phyloP scores from a whole-genome alignment of 306 rosid species.

The Cicer pinnatifidum region DNA sequence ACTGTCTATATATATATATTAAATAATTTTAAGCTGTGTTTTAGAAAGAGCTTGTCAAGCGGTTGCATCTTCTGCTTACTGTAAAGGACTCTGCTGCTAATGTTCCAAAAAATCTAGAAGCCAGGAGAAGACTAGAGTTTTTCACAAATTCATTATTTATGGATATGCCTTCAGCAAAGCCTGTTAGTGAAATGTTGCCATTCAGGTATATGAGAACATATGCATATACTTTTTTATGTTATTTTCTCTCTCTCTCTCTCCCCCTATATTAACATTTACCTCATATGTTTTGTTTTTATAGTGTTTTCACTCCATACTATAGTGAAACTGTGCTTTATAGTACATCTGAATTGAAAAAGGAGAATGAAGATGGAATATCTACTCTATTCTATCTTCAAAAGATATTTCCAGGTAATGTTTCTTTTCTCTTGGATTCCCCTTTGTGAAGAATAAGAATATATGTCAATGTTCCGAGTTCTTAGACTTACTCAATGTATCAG shows the following conservation, averaged over 20 bases:
- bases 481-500: neutral
- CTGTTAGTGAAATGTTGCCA: slow-evolving; percentile 87
- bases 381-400: slow-evolving; percentile 93
- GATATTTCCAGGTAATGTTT: slow-evolving; percentile 86
- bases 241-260: neutral
- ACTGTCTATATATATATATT: neutral
- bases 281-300: slow-evolving; percentile 47
- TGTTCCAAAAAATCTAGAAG: slow-evolving; percentile 97
- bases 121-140: slow-evolving; percentile 93
- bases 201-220: slow-evolving; percentile 68
- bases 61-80: slow-evolving; percentile 91
- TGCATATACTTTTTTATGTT: slow-evolving; percentile 21
- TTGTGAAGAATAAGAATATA: neutral
- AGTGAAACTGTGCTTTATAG: slow-evolving; percentile 96
- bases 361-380: slow-evolving; percentile 97
- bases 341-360: slow-evolving; percentile 75
- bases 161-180: slow-evolving; percentile 94
- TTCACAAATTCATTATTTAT: slow-evolving; percentile 92
- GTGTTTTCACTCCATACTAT: slow-evolving; percentile 98
- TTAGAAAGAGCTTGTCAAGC: slow-evolving; percentile 88
- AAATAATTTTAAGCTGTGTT: neutral
- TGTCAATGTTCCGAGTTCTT: slow-evolving; percentile 9
- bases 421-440: slow-evolving; percentile 1
- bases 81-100: slow-evolving; percentile 92
- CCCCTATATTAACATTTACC: slow-evolving; percentile 28